Evolutionary conservation across 2,329 filamentous ascomycete species (phyloP), one percentile per base, ranked within the genome.

Genomic region (Aspergillus uvarum): DNA sequence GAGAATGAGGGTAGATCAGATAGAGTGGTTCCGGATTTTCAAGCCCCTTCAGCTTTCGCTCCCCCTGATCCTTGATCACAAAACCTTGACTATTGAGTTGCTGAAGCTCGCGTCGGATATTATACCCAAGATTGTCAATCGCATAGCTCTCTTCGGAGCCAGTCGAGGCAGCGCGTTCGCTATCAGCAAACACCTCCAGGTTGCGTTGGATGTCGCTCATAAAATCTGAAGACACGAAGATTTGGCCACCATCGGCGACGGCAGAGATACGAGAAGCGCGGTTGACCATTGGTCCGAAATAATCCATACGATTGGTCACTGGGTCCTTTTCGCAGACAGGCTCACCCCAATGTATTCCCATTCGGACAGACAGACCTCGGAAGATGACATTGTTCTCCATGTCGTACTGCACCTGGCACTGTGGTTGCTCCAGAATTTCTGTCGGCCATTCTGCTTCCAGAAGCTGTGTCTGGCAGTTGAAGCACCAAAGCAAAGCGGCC

Each of bases 281-380:
- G 78, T 99, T 99, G 70, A 99, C 95, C 92, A 99, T 99, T 14
- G 95, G 95, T 0, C 95, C 95, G 73, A 98, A 99, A 79, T 99
- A 99, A 71, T 99, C 95, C 95, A 99, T 99, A 64, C 95, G 92
- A 59, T 93, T 89, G 1, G 95, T 99, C 53, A 99, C 93, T 0
- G 95, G 95, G 76, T 99, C 95, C 52, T 89, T 90, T 76, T 99
- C 95, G 73, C 92, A 96, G 68, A 99, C 92, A 5, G 94, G 95
- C 61, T 90, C 88, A 66, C 95, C 95, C 85, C 90, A 99, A 75
- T 99, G 95, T 62, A 96, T 92, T 69, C 95, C 95, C 95, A 99
- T 99, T 60, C 95, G 87, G 47, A 99, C 95, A 11, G 93, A 97
- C 55, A 99, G 80, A 62, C 95, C 95, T 64, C 91, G 90, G 82